A percentile compares a stretch with the other conserved stretches of the same genome.
Evolutionary conservation across 805 yeast species (phyloP).

Genomic region (Yamadazyma kitorensis): DNA sequence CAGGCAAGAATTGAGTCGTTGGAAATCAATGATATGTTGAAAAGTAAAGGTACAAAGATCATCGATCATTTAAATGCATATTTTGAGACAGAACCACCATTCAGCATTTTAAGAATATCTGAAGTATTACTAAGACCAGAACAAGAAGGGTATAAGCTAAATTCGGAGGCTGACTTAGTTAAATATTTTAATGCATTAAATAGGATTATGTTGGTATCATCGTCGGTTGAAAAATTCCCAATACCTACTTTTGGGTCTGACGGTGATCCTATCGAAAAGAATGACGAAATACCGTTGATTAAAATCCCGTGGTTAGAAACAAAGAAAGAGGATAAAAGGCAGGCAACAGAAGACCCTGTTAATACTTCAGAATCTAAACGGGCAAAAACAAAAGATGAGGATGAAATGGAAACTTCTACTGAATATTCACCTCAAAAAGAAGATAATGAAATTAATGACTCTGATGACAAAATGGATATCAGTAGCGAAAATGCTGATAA

Average conservation of each 20-base stretch:
- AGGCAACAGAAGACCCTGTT: slow-evolving; percentile 1
- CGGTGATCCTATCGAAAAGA: slow-evolving; percentile 4
- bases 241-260: slow-evolving; percentile 10
- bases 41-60: slow-evolving; percentile 19
- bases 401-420: slow-evolving; percentile 12
- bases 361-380: background rate
- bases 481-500: background rate
- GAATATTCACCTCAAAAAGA: background rate
- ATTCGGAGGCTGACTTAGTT: slow-evolving; percentile 24
- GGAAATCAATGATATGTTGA: too few relatives aligned
- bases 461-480: slow-evolving; percentile 10
- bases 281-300: slow-evolving; percentile 17
- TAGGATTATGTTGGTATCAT: slow-evolving; percentile 28
- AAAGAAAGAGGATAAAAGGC: slow-evolving; percentile 5
- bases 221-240: slow-evolving; percentile 25
- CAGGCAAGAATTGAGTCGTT: background rate
- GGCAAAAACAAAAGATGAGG: slow-evolving; percentile 1
- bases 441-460: slow-evolving; percentile 2
- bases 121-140: slow-evolving; percentile 45
- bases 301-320: slow-evolving; percentile 28
- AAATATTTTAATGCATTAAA: slow-evolving; percentile 46
- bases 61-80: slow-evolving; percentile 25
- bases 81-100: slow-evolving; percentile 39
- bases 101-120: slow-evolving; percentile 46
- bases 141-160: slow-evolving; percentile 28